phyloP scores from a whole-genome alignment of 2,329 filamentous ascomycete genomes.

The Lomentospora prolificans region DNA sequence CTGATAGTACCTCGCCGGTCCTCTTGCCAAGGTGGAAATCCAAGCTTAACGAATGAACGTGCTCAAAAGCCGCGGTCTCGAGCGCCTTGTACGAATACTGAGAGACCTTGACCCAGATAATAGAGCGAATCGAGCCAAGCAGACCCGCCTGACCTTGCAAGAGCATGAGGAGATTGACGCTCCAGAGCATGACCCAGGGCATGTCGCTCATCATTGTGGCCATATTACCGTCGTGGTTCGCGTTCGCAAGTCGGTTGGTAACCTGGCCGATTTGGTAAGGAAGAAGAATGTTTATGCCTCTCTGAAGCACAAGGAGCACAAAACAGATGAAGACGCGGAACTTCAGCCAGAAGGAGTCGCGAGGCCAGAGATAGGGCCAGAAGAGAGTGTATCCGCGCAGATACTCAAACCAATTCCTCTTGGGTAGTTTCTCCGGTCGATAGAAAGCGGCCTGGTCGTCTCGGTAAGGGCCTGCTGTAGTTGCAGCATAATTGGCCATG shows the following conservation, averaged over 20 bases:
- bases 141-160: conserved; percentile 85
- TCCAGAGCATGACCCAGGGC: conserved; percentile 51
- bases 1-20: conserved; percentile 90
- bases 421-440: conserved; percentile 74
- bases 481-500: conserved; percentile 19
- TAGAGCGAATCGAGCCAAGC: conserved; percentile 69
- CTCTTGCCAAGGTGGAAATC: conserved; percentile 96
- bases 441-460: conserved; percentile 75
- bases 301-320: conserved; percentile 66
- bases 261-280: conserved; percentile 73
- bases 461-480: conserved; percentile 22
- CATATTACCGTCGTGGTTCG: conserved; percentile 24
- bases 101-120: conserved; percentile 91
- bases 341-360: conserved; percentile 64
- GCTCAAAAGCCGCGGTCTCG: conserved; percentile 91
- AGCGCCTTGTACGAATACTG: conserved; percentile 95
- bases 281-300: conserved; percentile 77
- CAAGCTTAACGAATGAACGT: conserved; percentile 88
- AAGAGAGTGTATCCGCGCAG: conserved; percentile 85
- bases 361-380: conserved; percentile 94
- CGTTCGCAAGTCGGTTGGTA: conserved; percentile 57
- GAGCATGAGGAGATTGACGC: conserved; percentile 30
- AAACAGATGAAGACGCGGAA: conserved; percentile 76
- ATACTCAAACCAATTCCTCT: conserved; percentile 94
- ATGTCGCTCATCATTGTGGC: conserved; percentile 27